These are phyloP conservation scores for Phytophthora megakarya DNA, from an alignment of 352 stramenopile species.

Conservation along the genomic window DNA sequence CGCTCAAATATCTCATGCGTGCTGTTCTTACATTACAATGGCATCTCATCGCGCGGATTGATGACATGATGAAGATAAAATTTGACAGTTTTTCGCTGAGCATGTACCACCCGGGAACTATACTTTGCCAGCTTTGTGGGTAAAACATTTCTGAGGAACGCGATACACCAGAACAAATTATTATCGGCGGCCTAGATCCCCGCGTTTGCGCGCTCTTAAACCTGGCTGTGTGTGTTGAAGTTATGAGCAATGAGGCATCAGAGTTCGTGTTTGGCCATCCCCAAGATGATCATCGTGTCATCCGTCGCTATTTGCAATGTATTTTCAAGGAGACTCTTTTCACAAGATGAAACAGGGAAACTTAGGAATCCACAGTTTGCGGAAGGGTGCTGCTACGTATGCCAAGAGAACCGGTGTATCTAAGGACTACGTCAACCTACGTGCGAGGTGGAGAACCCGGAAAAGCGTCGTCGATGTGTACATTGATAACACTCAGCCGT, in stretches of 20 bases:
- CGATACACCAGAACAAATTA: neutral
- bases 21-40: neutral
- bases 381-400: neutral
- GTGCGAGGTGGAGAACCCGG: neutral
- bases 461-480: too few relatives aligned
- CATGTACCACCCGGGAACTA: neutral
- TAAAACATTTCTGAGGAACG: slow-evolving; percentile 1
- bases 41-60: neutral
- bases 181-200: neutral
- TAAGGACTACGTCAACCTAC: neutral
- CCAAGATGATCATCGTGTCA: neutral
- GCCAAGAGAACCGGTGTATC: neutral
- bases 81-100: neutral
- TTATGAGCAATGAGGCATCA: neutral
- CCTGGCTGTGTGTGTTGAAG: neutral
- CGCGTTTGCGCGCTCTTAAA: neutral
- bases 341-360: neutral
- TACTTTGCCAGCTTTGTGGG: neutral
- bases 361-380: neutral
- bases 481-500: neutral
- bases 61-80: slow-evolving; percentile 3
- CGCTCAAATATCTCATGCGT: neutral
- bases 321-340: neutral
- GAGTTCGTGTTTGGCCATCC: neutral
- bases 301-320: neutral